Base-by-base conservation (phyloP, 2,329 filamentous ascomycete genomes). In the Celoporthe dispersa region DNA sequence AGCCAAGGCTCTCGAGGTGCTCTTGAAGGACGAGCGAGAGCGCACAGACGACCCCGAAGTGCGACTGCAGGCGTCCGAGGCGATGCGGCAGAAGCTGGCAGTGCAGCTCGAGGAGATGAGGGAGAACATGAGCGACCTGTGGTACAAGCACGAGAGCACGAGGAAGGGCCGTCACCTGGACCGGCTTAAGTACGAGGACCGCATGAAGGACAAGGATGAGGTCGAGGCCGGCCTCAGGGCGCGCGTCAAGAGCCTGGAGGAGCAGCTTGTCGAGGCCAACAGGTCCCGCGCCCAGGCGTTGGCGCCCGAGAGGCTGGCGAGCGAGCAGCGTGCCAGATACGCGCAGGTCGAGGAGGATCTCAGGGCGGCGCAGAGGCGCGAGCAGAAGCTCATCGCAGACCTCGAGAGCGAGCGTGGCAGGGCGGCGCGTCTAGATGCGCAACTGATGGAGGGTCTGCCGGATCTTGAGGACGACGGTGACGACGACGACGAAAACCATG, bases 401-500 rank as follows among this genome's bases (percentile, higher is more conserved):
- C 28, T 64, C 14, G 62, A 64, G 41, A 64, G 39, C 41, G 39
- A 64, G n/a, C 37, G 62, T 2, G 16, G 7, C 28, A 48, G n/a
- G 62, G 19, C 39, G 3, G 39, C 5, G 25, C 62, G 62, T 35
- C 62, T 64, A 25, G 39, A 64, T 11, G 25, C 39, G 19, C 62
- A 64, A 28, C 62, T 64, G 37, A 64, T 64, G 62, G 62, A 48
- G 39, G 39, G 62, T 9, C 41, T 48, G 62, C 62, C 62, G n/a
- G 62, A 31, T 7, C 28, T 48, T 25, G 19, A 33, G 2, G 28
- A 48, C 39, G 62, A 64, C 14, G 22, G n/a, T 8, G 62, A 22
- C 22, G 33, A 39, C 19, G 60, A 44, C 3, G 16, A 33, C 11
- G 53, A 57, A 5, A 7, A 48, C 4, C 35, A 16, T 2, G 59